These are phyloP conservation scores for Rhizophagus clarus DNA, from an alignment of 192 early-diverging fungal species.

Conservation along the genomic window DNA sequence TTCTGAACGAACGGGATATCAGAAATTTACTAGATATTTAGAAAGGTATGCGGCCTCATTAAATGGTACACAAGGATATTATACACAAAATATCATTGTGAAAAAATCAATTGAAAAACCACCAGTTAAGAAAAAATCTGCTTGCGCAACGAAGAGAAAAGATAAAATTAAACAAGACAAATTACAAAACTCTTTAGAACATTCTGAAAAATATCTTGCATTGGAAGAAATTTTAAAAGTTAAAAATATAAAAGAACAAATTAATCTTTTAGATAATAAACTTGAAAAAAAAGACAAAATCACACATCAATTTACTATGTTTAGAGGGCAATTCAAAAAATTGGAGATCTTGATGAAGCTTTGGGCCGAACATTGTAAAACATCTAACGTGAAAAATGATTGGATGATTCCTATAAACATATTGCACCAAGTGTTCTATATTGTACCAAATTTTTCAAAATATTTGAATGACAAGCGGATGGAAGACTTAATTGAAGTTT, in stretches of 20 bases:
- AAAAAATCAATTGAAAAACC: background rate
- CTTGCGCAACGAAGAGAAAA: background rate
- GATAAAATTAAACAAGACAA: background rate
- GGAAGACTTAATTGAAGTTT: constrained; percentile 1
- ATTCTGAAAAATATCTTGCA: background rate
- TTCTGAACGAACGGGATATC: background rate
- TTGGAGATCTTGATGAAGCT: constrained; percentile 22
- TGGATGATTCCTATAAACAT: constrained; percentile 15
- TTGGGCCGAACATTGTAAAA: constrained; percentile 11
- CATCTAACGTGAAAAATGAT: background rate
- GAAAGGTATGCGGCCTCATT: constrained; percentile 26
- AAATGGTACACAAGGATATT: constrained; percentile 16
- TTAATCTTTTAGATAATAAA: background rate
- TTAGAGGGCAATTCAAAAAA: background rate
- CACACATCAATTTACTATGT: background rate
- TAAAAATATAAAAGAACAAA: background rate
- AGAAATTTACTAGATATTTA: constrained; percentile 4
- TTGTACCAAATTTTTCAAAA: constrained; percentile 17
- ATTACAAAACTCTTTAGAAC: background rate
- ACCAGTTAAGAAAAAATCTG: background rate
- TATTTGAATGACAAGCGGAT: background rate
- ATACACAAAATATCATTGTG: background rate
- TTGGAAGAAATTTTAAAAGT: background rate
- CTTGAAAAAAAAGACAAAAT: background rate
- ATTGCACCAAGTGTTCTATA: constrained; percentile 22